phyloP scores from a whole-genome alignment of 805 yeast species.

The Barnettozyma salicaria region DNA sequence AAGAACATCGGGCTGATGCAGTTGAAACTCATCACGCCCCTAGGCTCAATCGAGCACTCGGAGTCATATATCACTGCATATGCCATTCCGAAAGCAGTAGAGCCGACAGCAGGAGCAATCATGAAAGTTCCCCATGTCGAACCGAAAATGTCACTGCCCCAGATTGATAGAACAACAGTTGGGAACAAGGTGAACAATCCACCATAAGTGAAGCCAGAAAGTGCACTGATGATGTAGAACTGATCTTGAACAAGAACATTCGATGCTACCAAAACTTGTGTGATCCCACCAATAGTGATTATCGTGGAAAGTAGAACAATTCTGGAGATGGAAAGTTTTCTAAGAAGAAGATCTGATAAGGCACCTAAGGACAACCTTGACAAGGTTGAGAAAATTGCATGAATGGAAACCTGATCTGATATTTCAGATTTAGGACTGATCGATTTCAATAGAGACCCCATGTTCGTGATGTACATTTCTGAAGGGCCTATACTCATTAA shows the following conservation, averaged over 20 bases:
- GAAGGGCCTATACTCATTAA: conserved; percentile 73
- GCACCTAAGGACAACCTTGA: conserved; percentile 65
- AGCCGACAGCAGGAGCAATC: conserved; percentile 83
- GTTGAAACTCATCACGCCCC: not conserved
- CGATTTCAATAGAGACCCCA: conserved; percentile 59
- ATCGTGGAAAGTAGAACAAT: conserved; percentile 28
- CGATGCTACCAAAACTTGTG: conserved; percentile 30
- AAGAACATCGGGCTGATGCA: conserved; percentile 21
- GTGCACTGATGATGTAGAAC: conserved; percentile 33
- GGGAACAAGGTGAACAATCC: conserved; percentile 84
- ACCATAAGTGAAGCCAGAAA: conserved; percentile 74
- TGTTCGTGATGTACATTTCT: conserved; percentile 77
- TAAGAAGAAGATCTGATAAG: conserved; percentile 53
- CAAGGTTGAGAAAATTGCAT: conserved; percentile 62
- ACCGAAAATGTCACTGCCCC: conserved; percentile 87
- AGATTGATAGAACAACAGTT: conserved; percentile 70
- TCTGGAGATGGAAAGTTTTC: conserved; percentile 23
- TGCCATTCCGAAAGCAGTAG: conserved; percentile 58
- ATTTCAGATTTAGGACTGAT: conserved; percentile 24
- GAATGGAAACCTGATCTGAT: conserved; percentile 50
- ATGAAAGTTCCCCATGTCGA: conserved; percentile 90
- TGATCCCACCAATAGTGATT: conserved; percentile 30
- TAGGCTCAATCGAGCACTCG: conserved; percentile 12
- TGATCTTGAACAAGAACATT: conserved; percentile 18
- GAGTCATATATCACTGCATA: conserved; percentile 62